These are phyloP conservation scores for Saccharomycopsis oosterbeekiorum DNA, from an alignment of 805 yeast species.

Conservation along the genomic window DNA sequence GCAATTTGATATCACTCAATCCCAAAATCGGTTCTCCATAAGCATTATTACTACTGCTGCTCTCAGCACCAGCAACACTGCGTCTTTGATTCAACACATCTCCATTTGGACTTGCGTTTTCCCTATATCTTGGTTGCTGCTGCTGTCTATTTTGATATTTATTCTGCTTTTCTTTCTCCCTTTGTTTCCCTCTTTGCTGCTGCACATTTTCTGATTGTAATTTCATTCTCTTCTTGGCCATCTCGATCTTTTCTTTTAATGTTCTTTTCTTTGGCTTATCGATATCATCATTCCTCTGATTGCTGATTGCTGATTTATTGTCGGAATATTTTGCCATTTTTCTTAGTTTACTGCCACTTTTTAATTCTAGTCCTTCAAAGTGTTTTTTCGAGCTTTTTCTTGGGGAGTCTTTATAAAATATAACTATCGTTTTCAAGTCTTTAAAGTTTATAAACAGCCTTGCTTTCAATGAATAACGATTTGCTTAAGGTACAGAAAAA, in stretches of 20 bases:
- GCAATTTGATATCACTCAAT: conserved; percentile 22
- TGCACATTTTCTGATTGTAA: background rate
- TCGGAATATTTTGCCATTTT: background rate
- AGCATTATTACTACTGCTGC: background rate
- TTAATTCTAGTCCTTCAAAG: background rate
- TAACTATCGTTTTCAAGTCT: too few species aligned
- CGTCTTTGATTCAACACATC: background rate
- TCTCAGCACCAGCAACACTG: background rate
- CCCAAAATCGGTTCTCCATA: background rate
- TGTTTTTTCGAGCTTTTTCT: too few species aligned
- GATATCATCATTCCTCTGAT: background rate
- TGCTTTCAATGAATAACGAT: background rate
- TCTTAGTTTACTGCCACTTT: background rate
- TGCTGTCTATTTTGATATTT: background rate
- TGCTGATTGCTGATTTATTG: background rate
- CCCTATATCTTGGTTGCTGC: background rate
- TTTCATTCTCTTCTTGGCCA: conserved; percentile 1
- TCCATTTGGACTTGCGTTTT: conserved; percentile 1
- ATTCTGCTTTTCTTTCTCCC: background rate
- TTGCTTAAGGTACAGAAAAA: background rate
- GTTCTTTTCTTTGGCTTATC: background rate
- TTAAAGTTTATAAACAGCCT: background rate
- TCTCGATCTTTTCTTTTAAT: background rate
- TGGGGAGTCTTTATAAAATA: too few species aligned
- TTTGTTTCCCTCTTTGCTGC: background rate